These are phyloP conservation scores for Heliamphora exappendiculata DNA, from an alignment of 148 eudicot species.

Conservation along the genomic window DNA sequence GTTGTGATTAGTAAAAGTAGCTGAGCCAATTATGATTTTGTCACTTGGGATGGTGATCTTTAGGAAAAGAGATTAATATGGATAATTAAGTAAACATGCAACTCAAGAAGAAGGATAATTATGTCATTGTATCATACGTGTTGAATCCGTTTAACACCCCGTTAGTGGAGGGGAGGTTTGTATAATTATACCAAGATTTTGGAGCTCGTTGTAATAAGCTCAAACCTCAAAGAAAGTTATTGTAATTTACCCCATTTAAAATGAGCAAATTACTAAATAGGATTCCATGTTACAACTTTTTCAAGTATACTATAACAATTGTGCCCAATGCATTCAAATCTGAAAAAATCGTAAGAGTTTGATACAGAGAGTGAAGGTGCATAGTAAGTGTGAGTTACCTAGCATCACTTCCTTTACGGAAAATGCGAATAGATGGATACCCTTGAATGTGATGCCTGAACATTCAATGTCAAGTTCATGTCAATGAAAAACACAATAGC, in stretches of 20 bases:
- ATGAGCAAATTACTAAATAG: not conserved
- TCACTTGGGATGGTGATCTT: too few relatives aligned
- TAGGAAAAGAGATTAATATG: too few relatives aligned
- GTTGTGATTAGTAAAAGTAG: too few relatives aligned
- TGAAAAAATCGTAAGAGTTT: not conserved
- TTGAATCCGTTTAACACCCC: too few relatives aligned
- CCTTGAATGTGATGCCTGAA: conserved; percentile 95
- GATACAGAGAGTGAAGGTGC: not conserved
- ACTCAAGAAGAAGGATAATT: too few relatives aligned
- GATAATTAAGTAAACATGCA: too few relatives aligned
- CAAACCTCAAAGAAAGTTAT: too few relatives aligned
- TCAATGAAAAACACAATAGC: conserved; percentile 12
- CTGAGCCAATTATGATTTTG: too few relatives aligned
- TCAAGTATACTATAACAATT: not conserved
- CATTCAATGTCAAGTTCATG: conserved; percentile 10
- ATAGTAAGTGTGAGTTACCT: conserved; percentile 31
- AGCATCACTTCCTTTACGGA: conserved; percentile 77
- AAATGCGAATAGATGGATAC: conserved; percentile 93
- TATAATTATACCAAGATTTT: too few relatives aligned
- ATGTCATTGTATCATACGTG: too few relatives aligned
- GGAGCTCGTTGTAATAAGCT: too few relatives aligned
- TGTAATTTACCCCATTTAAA: not conserved
- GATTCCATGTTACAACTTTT: not conserved
- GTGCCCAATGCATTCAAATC: not conserved
- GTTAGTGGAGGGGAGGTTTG: too few relatives aligned